Conservation (phyloP, 495 filamentous ascomycete genomes). For the Alectoria sarmentosa region DNA sequence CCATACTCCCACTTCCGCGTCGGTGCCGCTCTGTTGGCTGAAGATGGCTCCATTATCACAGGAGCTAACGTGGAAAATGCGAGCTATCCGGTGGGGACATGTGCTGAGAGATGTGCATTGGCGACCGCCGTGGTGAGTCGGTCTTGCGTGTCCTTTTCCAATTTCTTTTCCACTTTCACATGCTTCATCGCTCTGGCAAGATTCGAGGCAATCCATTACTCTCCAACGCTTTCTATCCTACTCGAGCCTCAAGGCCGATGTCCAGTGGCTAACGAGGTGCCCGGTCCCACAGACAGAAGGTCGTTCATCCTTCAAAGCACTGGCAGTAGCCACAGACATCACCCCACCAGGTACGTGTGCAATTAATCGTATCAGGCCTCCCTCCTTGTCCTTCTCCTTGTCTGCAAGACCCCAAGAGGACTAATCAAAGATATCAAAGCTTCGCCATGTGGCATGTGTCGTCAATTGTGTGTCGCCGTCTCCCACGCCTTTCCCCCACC, state of each 20-base stretch:
- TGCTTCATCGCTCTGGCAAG: too few species aligned
- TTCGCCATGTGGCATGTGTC: slow-evolving; percentile 46
- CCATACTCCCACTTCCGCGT: slow-evolving; percentile 94
- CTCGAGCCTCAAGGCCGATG: neutral
- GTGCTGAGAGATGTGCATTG: slow-evolving; percentile 85
- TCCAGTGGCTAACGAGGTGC: neutral
- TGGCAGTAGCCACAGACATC: slow-evolving; percentile 83
- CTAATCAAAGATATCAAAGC: slow-evolving; percentile 5
- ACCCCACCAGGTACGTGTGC: slow-evolving; percentile 53
- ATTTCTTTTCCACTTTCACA: too few species aligned
- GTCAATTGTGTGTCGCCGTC: slow-evolving; percentile 36
- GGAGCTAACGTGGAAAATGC: slow-evolving; percentile 96
- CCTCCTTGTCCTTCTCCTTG: neutral
- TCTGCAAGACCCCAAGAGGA: too few species aligned
- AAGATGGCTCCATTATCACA: slow-evolving; percentile 50
- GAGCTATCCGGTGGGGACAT: slow-evolving; percentile 83
- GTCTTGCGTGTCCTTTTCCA: too few species aligned
- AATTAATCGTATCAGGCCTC: slow-evolving; percentile 16
- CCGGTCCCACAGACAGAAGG: slow-evolving; percentile 46
- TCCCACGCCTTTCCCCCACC: neutral
- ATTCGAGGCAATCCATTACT: too few species aligned
- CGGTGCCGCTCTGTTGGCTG: slow-evolving; percentile 69
- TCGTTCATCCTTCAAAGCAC: slow-evolving; percentile 62
- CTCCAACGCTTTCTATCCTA: too few species aligned
- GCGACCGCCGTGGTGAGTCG: slow-evolving; percentile 68